Evolutionary conservation across 345 rosid genomes (phyloP).

Genomic region (Syzygium aromaticum): DNA sequence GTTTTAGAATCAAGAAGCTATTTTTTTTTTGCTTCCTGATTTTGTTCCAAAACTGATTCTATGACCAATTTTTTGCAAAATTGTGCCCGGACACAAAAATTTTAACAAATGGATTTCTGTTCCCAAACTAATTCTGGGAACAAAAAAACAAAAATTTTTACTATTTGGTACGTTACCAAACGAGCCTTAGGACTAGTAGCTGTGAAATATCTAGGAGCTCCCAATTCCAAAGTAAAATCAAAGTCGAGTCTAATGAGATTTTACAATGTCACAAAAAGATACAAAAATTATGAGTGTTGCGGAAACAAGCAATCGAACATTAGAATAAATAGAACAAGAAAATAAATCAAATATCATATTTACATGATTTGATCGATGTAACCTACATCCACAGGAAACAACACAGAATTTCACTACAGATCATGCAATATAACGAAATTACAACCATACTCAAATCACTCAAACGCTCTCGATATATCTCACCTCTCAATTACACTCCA

Average conservation of each 20-base stretch:
- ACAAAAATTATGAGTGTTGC: neutral
- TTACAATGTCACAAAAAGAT: too few relatives aligned
- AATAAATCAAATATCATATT: neutral
- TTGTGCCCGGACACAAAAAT: too few relatives aligned
- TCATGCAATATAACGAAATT: neutral
- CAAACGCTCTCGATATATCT: rapidly evolving
- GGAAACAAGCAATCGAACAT: neutral
- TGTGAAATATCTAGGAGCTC: neutral
- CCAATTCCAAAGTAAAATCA: neutral
- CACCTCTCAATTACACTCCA: neutral
- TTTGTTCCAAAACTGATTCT: too few relatives aligned
- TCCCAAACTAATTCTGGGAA: too few relatives aligned
- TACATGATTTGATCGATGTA: rapidly evolving
- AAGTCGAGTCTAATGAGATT: too few relatives aligned
- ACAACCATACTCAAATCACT: neutral
- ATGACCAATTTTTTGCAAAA: too few relatives aligned
- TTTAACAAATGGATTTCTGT: too few relatives aligned
- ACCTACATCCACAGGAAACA: rapidly evolving
- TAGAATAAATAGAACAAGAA: neutral
- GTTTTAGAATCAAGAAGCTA: too few relatives aligned
- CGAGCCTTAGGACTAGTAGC: neutral
- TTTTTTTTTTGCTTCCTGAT: too few relatives aligned
- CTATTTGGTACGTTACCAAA: too few relatives aligned
- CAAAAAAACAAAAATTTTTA: too few relatives aligned
- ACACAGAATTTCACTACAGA: rapidly evolving